A percentile compares a stretch with the other conserved stretches of the same genome.
These are phyloP conservation scores for Lactarius sanguifluus DNA, from an alignment of 768 basidiomycete genomes.

Conservation along the genomic window DNA sequence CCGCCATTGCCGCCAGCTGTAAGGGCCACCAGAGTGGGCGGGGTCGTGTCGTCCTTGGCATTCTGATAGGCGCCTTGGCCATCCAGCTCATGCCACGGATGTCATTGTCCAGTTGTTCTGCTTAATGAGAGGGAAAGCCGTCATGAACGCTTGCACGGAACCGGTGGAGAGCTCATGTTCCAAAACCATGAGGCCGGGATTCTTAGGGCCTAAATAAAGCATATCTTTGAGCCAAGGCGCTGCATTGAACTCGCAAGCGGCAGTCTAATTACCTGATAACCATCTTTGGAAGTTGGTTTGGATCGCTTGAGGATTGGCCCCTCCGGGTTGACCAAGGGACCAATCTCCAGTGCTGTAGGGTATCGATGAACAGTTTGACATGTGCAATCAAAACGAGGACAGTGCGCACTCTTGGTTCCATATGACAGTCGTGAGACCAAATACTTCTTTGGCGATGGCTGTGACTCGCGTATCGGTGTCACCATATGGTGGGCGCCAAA, in stretches of 20 bases:
- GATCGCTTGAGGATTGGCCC: slow-evolving; percentile 50
- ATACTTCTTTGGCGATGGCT: slow-evolving; percentile 83
- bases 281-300: slow-evolving; percentile 52
- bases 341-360: slow-evolving; percentile 68
- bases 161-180: slow-evolving; percentile 76
- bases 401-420: slow-evolving; percentile 84
- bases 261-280: slow-evolving; percentile 46
- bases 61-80: slow-evolving; percentile 27
- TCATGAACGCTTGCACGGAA: slow-evolving; percentile 66
- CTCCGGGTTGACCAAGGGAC: slow-evolving; percentile 49
- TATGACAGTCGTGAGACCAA: slow-evolving; percentile 78
- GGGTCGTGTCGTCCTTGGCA: background rate
- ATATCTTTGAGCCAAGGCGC: slow-evolving; percentile 1
- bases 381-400: slow-evolving; percentile 5
- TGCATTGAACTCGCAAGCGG: background rate
- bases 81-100: slow-evolving; percentile 47
- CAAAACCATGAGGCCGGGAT: slow-evolving; percentile 76
- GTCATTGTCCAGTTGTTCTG: slow-evolving; percentile 69
- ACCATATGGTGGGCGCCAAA: slow-evolving; percentile 89
- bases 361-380: slow-evolving; percentile 5
- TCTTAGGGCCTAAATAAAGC: slow-evolving; percentile 55
- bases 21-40: background rate
- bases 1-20: slow-evolving; percentile 20
- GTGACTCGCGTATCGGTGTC: slow-evolving; percentile 82
- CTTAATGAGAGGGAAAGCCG: slow-evolving; percentile 60